A percentile compares a stretch with the other conserved stretches of the same genome.
phyloP scores from a whole-genome alignment of 2,329 filamentous ascomycete genomes.

The Lecanicillium sp. region DNA sequence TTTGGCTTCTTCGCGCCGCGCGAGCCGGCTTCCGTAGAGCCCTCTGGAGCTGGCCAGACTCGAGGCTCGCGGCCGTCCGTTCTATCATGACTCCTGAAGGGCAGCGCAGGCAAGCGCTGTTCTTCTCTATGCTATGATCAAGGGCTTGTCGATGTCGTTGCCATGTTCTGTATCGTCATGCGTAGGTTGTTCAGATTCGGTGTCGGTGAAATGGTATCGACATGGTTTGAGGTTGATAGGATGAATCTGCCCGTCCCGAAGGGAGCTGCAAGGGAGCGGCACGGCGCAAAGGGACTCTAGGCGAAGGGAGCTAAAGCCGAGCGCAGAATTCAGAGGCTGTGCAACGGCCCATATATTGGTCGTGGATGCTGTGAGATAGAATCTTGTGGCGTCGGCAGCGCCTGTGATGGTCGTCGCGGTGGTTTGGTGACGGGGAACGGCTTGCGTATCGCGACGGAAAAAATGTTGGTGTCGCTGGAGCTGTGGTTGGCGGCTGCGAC shows the following conservation, averaged over 20 bases:
- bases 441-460: slow-evolving; percentile 4
- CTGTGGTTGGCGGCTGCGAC: neutral
- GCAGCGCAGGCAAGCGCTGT: slow-evolving; percentile 1
- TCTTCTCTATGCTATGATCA: neutral
- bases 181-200: neutral
- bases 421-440: neutral
- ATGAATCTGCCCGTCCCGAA: no score
- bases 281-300: no score
- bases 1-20: slow-evolving; percentile 31
- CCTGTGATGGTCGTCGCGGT: neutral
- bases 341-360: no score
- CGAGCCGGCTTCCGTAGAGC: slow-evolving; percentile 33
- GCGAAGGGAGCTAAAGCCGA: no score
- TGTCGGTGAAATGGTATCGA: neutral
- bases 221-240: neutral
- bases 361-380: no score
- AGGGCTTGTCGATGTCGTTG: neutral
- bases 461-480: slow-evolving; percentile 6
- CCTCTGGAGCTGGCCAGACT: slow-evolving; percentile 48
- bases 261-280: no score
- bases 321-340: no score
- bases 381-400: neutral
- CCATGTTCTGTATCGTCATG: neutral
- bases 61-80: slow-evolving; percentile 47
- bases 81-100: slow-evolving; percentile 41